Evolutionary conservation across 2,329 filamentous ascomycete genomes (phyloP).

Genomic region (Beauveria rudraprayagi): DNA sequence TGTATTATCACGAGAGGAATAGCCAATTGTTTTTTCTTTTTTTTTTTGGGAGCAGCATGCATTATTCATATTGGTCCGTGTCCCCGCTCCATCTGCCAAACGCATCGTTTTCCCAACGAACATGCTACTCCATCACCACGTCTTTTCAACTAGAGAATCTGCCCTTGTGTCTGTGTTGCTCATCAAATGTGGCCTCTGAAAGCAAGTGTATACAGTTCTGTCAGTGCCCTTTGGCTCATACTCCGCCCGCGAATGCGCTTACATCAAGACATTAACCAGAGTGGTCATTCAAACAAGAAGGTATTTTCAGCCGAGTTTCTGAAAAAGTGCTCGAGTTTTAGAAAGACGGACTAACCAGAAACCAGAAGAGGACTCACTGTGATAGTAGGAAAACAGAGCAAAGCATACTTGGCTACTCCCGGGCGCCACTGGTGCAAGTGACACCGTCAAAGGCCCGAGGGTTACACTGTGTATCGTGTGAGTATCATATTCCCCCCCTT

Average conservation of each 20-base stretch:
- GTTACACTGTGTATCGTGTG: neutral
- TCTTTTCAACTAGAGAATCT: neutral
- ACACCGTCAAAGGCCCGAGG: neutral
- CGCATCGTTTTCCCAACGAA: too few relatives aligned
- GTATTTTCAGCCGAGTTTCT: too few relatives aligned
- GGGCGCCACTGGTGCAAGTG: neutral
- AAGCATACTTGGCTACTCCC: too few relatives aligned
- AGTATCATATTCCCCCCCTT: neutral
- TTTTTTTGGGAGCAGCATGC: neutral
- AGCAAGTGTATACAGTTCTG: neutral
- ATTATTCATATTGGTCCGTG: neutral
- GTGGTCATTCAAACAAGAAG: too few relatives aligned
- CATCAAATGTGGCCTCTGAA: too few relatives aligned
- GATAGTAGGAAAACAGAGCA: too few relatives aligned
- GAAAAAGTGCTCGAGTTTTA: too few relatives aligned
- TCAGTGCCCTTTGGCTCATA: neutral
- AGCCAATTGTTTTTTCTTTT: neutral
- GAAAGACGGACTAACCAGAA: too few relatives aligned
- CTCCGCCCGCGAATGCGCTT: neutral
- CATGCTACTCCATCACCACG: neutral
- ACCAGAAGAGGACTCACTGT: too few relatives aligned
- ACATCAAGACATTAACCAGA: neutral
- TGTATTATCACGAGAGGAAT: neutral
- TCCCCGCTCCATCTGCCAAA: neutral
- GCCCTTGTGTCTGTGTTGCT: neutral